Percentiles rank a stretch among this genome's conserved stretches.
Evolutionary conservation across 768 basidiomycete genomes (phyloP).

Genomic region (Suillus paluster): DNA sequence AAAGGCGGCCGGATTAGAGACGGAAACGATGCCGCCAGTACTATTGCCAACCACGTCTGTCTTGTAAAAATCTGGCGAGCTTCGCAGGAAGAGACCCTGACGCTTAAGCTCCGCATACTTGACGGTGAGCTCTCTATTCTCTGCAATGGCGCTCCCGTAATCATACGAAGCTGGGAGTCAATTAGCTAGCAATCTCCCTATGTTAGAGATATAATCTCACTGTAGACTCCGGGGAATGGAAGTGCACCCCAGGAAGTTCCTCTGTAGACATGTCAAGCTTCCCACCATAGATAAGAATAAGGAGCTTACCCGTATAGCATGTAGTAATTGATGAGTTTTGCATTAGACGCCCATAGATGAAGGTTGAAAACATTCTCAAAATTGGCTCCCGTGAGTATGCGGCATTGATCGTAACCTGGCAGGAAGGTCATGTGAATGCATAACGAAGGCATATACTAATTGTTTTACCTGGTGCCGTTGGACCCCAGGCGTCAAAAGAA

Average conservation of each 20-base stretch:
- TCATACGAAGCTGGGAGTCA: slow-evolving; percentile 63
- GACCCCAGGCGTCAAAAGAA: slow-evolving; percentile 83
- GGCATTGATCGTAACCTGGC: slow-evolving; percentile 66
- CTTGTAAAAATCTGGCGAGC: slow-evolving; percentile 78
- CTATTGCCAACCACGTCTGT: slow-evolving; percentile 75
- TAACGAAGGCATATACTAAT: background rate
- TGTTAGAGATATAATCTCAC: slow-evolving; percentile 27
- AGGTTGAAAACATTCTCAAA: slow-evolving; percentile 83
- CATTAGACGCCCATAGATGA: slow-evolving; percentile 79
- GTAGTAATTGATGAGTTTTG: slow-evolving; percentile 82
- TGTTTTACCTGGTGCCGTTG: slow-evolving; percentile 60
- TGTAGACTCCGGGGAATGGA: slow-evolving; percentile 78
- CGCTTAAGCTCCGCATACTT: slow-evolving; percentile 83
- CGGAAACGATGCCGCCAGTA: slow-evolving; percentile 48
- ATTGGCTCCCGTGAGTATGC: slow-evolving; percentile 67
- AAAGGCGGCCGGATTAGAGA: slow-evolving; percentile 54
- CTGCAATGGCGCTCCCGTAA: slow-evolving; percentile 74
- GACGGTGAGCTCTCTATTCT: slow-evolving; percentile 63
- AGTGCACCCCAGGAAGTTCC: slow-evolving; percentile 88
- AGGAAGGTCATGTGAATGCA: slow-evolving; percentile 9
- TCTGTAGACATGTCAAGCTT: slow-evolving; percentile 39
- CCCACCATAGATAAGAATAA: background rate
- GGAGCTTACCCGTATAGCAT: slow-evolving; percentile 75
- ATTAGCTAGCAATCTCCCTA: slow-evolving; percentile 5
- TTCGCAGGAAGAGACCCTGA: slow-evolving; percentile 78